Percentiles rank a stretch among this genome's conserved stretches.
Conservation (phyloP, 331 rosid species). For the Phaseolus coccineus region DNA sequence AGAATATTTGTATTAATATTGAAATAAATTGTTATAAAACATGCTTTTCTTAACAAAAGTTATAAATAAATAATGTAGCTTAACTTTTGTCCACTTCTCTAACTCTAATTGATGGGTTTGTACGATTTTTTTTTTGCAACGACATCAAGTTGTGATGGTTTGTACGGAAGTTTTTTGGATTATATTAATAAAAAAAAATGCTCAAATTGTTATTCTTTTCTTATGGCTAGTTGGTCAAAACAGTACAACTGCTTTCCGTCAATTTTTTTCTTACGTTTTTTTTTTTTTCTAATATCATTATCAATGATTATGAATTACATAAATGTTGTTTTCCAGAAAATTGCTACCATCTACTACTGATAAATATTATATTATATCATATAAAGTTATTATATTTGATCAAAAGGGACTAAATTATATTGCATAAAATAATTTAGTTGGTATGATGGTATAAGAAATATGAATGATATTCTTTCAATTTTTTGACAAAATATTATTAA, state of each 20-base stretch:
- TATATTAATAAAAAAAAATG: background rate
- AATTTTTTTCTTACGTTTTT: background rate
- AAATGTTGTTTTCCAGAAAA: background rate
- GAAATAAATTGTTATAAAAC: background rate
- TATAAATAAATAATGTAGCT: background rate
- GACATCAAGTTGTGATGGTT: background rate
- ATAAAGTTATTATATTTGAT: background rate
- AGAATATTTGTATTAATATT: background rate
- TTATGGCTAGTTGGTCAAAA: background rate
- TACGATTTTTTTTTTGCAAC: background rate
- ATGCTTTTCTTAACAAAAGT: background rate
- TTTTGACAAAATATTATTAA: too few species aligned
- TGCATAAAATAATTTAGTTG: background rate
- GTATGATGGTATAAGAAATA: too few species aligned
- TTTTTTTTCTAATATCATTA: background rate
- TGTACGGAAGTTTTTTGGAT: background rate
- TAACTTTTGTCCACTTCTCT: background rate
- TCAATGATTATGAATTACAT: too few species aligned
- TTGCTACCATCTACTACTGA: background rate
- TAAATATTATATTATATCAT: background rate
- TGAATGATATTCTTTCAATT: too few species aligned
- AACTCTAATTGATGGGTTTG: background rate
- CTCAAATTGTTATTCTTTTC: background rate
- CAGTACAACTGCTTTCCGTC: background rate
- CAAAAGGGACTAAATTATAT: background rate